phyloP scores from a whole-genome alignment of 2,329 filamentous ascomycete species.

The Dactylonectria macrodidyma region DNA sequence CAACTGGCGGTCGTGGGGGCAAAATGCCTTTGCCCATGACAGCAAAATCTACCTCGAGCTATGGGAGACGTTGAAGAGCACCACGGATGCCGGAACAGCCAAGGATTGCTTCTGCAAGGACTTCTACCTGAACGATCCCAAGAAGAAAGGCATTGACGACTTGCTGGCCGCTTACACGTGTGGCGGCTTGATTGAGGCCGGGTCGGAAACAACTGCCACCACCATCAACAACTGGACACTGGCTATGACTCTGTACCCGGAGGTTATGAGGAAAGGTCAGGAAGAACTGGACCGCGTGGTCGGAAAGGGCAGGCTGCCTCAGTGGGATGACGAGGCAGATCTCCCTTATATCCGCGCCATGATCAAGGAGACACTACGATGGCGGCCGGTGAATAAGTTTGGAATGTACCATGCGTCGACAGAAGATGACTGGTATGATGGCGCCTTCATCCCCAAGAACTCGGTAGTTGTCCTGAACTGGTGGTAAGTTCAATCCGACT shows the following conservation, averaged over 20 bases:
- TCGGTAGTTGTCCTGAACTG: slow-evolving; percentile 34
- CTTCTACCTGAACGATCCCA: slow-evolving; percentile 28
- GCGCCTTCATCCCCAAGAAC: slow-evolving; percentile 36
- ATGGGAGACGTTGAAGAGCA: slow-evolving; percentile 31
- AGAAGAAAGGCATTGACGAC: slow-evolving; percentile 40
- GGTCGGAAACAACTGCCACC: slow-evolving; percentile 41
- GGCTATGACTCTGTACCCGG: slow-evolving; percentile 60
- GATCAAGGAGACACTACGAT: slow-evolving; percentile 61
- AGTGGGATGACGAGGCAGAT: slow-evolving; percentile 53
- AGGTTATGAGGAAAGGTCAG: slow-evolving; percentile 46
- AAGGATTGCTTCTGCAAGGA: slow-evolving; percentile 40
- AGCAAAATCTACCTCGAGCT: slow-evolving; percentile 37
- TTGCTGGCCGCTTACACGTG: slow-evolving; percentile 35
- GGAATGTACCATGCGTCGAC: slow-evolving; percentile 33
- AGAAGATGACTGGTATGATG: slow-evolving; percentile 35
- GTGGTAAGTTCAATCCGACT: slow-evolving; percentile 25
- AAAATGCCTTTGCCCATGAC: slow-evolving; percentile 35
- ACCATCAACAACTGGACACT: slow-evolving; percentile 59
- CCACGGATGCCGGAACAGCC: slow-evolving; percentile 29
- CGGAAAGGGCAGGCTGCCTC: slow-evolving; percentile 54
- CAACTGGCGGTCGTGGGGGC: slow-evolving; percentile 30
- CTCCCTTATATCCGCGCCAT: slow-evolving; percentile 60
- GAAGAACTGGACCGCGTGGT: slow-evolving; percentile 58
- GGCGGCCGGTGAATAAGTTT: slow-evolving; percentile 53
- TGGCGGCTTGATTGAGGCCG: slow-evolving; percentile 40